These are phyloP conservation scores for Cladosporium cucumerinum DNA, from an alignment of 2,329 filamentous ascomycete genomes.

Conservation along the genomic window DNA sequence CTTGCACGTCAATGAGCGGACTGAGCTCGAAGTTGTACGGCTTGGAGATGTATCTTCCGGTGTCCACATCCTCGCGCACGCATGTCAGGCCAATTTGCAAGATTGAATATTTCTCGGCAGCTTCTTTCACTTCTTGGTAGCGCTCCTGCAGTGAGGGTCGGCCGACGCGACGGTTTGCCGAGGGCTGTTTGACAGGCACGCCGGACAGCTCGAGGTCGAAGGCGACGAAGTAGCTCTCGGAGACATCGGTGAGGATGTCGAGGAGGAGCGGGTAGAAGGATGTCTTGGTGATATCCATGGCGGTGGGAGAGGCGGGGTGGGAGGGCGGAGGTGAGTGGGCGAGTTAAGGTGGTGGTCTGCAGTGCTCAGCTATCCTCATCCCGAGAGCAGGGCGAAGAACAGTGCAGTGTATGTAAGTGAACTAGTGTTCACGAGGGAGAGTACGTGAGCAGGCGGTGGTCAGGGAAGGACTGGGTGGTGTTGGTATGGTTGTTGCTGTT, in stretches of 20 bases:
- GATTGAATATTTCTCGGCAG: slow-evolving; percentile 61
- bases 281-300: slow-evolving; percentile 56
- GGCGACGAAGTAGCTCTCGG: slow-evolving; percentile 59
- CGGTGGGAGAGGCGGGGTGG: not conserved
- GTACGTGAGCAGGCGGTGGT: not conserved
- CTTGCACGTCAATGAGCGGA: slow-evolving; percentile 51
- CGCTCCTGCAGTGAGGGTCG: slow-evolving; percentile 54
- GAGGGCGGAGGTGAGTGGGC: not conserved
- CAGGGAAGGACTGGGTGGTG: not conserved
- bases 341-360: slow-evolving; percentile 6
- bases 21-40: slow-evolving; percentile 65
- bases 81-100: slow-evolving; percentile 66
- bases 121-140: slow-evolving; percentile 58
- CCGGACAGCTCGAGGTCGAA: slow-evolving; percentile 67
- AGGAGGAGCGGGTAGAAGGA: slow-evolving; percentile 52
- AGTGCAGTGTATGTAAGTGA: not conserved
- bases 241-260: slow-evolving; percentile 56
- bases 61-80: slow-evolving; percentile 54
- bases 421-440: not conserved
- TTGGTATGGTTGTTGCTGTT: not conserved
- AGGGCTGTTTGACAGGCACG: slow-evolving; percentile 47
- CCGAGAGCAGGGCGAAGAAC: not conserved
- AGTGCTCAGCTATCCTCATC: slow-evolving; percentile 8
- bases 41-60: slow-evolving; percentile 55
- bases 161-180: slow-evolving; percentile 30